Conservation (phyloP, 352 stramenopile genomes). For the Phytophthora lateralis region DNA sequence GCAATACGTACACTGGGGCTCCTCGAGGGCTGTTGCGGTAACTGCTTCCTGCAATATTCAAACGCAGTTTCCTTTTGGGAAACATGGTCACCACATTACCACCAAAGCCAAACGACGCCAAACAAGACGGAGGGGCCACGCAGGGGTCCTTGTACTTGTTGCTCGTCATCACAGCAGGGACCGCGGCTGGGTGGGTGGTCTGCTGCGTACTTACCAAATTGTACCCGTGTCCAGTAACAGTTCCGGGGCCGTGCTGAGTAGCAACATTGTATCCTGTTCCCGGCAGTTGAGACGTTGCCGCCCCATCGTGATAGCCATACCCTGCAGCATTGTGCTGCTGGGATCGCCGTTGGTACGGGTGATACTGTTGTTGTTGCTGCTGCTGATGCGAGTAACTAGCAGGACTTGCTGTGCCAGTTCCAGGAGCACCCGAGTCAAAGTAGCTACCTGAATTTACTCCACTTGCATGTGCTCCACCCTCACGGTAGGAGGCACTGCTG, state of each 20-base stretch:
- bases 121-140: constrained; percentile 69
- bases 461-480: constrained; percentile 12
- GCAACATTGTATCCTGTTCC: constrained; percentile 14
- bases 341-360: constrained; percentile 23
- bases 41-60: constrained; percentile 65
- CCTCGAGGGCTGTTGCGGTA: constrained; percentile 70
- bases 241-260: constrained; percentile 19
- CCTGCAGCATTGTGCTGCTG: constrained; percentile 14
- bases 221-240: constrained; percentile 11
- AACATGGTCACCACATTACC: constrained; percentile 91
- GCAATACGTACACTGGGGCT: constrained; percentile 48
- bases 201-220: constrained; percentile 11
- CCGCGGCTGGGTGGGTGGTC: constrained; percentile 18
- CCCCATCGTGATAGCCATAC: constrained; percentile 13
- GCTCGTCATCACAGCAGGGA: constrained; percentile 42
- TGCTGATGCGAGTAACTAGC: constrained; percentile 23
- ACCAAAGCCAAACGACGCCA: constrained; percentile 87
- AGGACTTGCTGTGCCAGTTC: constrained; percentile 6
- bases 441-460: constrained; percentile 16
- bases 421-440: constrained; percentile 13
- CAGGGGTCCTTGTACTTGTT: constrained; percentile 88
- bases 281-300: constrained; percentile 16
- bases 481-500: constrained; percentile 7
- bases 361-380: constrained; percentile 12
- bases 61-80: constrained; percentile 81